Conservation (phyloP, 2,329 filamentous ascomycete genomes). For the Microcyclospora tardicrescens region DNA sequence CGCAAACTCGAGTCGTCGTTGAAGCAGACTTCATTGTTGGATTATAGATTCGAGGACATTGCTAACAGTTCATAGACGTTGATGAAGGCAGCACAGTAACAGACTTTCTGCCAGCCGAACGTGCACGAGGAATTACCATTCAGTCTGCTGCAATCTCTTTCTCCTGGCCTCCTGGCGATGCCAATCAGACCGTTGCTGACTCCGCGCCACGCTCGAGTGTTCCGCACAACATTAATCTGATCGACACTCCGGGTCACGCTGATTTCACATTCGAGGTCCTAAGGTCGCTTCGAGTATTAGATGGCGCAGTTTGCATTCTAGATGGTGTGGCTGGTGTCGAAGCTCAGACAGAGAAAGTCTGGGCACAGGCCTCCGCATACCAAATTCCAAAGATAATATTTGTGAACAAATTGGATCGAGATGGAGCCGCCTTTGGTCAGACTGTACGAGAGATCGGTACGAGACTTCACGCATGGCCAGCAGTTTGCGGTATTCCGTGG, state of each 20-base stretch:
- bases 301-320: conserved; percentile 84
- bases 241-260: conserved; percentile 92
- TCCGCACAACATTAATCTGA: conserved; percentile 69
- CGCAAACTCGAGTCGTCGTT: not conserved
- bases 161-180: conserved; percentile 59
- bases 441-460: conserved; percentile 77
- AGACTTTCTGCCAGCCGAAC: conserved; percentile 87
- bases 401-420: conserved; percentile 75
- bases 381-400: conserved; percentile 70
- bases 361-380: conserved; percentile 78
- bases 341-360: conserved; percentile 93
- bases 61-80: conserved; percentile 47
- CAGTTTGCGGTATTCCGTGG: conserved; percentile 92
- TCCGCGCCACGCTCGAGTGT: conserved; percentile 11
- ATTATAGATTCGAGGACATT: not conserved
- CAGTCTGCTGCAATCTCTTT: conserved; percentile 96
- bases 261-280: conserved; percentile 97
- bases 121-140: conserved; percentile 88
- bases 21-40: not conserved
- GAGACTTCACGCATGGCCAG: conserved; percentile 69
- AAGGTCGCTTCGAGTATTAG: conserved; percentile 73
- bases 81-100: conserved; percentile 95
- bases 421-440: conserved; percentile 67
- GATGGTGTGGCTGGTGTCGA: conserved; percentile 91
- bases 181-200: conserved; percentile 15